Evolutionary conservation across 306 rosid genomes (phyloP).

Genomic region (Rubus parviflorus): DNA sequence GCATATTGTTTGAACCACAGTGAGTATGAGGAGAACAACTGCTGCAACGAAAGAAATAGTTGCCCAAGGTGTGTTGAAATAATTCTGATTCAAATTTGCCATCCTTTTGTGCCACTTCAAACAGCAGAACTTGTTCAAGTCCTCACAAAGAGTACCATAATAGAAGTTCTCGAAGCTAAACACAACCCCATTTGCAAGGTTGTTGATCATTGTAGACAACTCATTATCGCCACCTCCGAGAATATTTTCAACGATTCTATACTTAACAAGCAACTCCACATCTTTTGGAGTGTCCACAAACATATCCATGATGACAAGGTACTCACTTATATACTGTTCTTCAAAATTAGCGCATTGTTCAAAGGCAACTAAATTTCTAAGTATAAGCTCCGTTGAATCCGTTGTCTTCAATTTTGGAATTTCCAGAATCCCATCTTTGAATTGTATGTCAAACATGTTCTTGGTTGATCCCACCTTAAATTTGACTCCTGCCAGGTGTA

Average conservation of each 20-base stretch:
- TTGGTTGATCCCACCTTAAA: constrained; percentile 18
- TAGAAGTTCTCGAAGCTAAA: neutral
- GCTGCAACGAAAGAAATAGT: constrained; percentile 18
- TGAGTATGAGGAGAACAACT: neutral
- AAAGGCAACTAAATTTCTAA: constrained; percentile 32
- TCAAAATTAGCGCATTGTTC: constrained; percentile 22
- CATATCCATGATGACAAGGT: constrained; percentile 19
- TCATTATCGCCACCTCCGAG: neutral
- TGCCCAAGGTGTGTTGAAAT: constrained; percentile 23
- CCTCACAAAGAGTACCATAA: neutral
- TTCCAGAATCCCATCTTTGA: constrained; percentile 17
- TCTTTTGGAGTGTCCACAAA: constrained; percentile 12
- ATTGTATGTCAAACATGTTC: constrained; percentile 29
- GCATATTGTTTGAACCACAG: constrained; percentile 3
- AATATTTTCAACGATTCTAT: constrained; percentile 20
- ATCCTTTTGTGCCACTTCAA: constrained; percentile 1
- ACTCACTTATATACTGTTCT: constrained; percentile 19
- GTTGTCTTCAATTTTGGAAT: constrained; percentile 25
- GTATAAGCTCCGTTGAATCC: neutral
- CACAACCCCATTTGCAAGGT: constrained; percentile 1
- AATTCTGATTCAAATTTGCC: constrained; percentile 19
- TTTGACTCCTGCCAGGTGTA: constrained; percentile 29
- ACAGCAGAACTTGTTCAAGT: neutral
- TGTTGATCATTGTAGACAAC: constrained; percentile 6
- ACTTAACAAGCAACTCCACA: constrained; percentile 25